Base-by-base conservation (phyloP, 2,329 filamentous ascomycete species). In the Cytospora piceicola region DNA sequence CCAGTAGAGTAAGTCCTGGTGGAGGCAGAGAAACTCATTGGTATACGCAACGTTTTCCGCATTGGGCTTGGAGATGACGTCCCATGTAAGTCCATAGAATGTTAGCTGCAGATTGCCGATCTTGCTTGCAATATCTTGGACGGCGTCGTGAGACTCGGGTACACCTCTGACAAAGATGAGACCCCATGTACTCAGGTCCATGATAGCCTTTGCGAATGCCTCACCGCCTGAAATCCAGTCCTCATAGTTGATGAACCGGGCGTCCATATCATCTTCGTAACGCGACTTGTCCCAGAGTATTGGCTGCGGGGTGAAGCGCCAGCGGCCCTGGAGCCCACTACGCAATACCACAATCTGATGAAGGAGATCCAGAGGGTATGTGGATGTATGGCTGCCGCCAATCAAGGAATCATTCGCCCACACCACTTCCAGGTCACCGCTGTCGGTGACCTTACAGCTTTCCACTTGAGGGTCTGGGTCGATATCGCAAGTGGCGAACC, bases 31-130 rank as follows among this genome's bases (percentile, higher is more conserved):
- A 73, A 89, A 89, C 58, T 89, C 84, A 73, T 85, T 89, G 0
- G 94, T 97, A 78, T 98, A 93, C 12, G 95, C 94, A 4, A 97
- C 91, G 75, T 98, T 98, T 74, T 94, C 93, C 29, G 94, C 92
- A 63, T 92, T 77, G 1, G 90, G 89, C 61, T 96, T 90, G 4
- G 89, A 92, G 62, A 88, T 86, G 15, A 98, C 94, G 76, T 97
- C 91, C 88, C 94, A 98, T 0, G 93, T 96, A 71, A 84, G 82
- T 52, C 95, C 95, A 76, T 98, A 98, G 74, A 98, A 95, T 9
- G 94, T 95, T 71, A 93, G 88, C 73, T 93, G 90, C 30, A 97
- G 79, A 39, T 86, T 86, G 1, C 93, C 94, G 66, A 98, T 91
- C 60, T 88, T 86, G 4, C 82, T 81, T 2, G 88, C 90, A 65